Percentiles rank a stretch among this genome's conserved stretches.
Conservation (phyloP, 2,329 filamentous ascomycete species). For the Scedosporium dehoogii region DNA sequence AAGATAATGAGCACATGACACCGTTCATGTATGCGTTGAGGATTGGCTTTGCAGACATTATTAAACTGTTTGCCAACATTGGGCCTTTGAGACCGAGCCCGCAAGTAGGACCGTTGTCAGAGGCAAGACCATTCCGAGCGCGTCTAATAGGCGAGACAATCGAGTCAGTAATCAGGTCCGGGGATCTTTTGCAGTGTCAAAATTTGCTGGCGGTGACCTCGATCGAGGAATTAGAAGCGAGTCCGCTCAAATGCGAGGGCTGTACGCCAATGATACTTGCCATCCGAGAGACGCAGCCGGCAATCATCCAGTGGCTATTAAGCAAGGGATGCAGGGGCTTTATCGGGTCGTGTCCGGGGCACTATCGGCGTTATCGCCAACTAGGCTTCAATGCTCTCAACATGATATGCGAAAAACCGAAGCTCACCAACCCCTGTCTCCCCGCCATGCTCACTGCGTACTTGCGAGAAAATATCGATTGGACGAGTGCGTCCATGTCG, state of each 20-base stretch:
- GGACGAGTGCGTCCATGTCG: conserved; percentile 1
- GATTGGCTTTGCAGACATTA: conserved; percentile 3
- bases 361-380: background rate
- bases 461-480: background rate
- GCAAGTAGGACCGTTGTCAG: background rate
- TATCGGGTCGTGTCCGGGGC: background rate
- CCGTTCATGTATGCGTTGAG: conserved; percentile 4
- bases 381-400: conserved; percentile 3
- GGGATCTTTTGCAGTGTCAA: background rate
- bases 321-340: background rate
- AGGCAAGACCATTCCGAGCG: background rate
- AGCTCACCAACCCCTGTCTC: background rate
- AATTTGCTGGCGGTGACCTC: background rate
- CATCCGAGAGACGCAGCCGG: background rate
- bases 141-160: conserved; percentile 1
- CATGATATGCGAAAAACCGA: background rate
- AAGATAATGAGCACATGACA: conserved; percentile 2
- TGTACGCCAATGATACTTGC: conserved; percentile 2
- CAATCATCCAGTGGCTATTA: background rate
- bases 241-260: background rate
- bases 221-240: conserved; percentile 2
- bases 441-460: background rate
- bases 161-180: background rate
- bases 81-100: background rate
- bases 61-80: background rate